phyloP scores from a whole-genome alignment of 306 rosid species.

The Sicyos edulis region DNA sequence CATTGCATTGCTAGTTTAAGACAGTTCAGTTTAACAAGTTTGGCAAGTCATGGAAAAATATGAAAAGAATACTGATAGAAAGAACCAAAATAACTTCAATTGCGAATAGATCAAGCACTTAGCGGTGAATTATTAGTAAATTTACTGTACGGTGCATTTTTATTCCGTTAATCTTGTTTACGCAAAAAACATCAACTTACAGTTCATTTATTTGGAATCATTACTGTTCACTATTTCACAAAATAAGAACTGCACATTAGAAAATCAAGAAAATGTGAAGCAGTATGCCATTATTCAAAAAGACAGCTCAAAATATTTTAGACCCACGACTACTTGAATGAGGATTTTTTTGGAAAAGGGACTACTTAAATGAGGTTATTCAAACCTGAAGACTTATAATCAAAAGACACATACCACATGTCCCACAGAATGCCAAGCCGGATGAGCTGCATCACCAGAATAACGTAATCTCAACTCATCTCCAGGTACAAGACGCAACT shows the following conservation, averaged over 20 bases:
- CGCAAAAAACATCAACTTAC: not conserved
- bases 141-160: not conserved
- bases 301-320: not conserved
- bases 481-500: conserved; percentile 96
- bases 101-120: not conserved
- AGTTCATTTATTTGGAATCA: too few relatives aligned
- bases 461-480: conserved; percentile 94
- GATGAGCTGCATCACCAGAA: conserved; percentile 99
- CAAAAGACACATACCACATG: conserved; percentile 67
- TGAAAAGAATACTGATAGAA: not conserved
- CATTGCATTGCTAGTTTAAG: not conserved
- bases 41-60: not conserved
- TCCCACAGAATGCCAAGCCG: conserved; percentile 99
- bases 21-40: not conserved
- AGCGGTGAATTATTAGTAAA: not conserved
- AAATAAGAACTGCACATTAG: not conserved
- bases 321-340: not conserved
- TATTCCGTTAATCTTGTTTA: not conserved
- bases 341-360: too few relatives aligned
- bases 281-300: not conserved
- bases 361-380: not conserved
- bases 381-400: not conserved
- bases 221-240: not conserved
- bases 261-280: conserved; percentile 6
- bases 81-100: not conserved